These are phyloP conservation scores for Eimeria mitis DNA, from an alignment of 169 alveolate species.

Conservation along the genomic window DNA sequence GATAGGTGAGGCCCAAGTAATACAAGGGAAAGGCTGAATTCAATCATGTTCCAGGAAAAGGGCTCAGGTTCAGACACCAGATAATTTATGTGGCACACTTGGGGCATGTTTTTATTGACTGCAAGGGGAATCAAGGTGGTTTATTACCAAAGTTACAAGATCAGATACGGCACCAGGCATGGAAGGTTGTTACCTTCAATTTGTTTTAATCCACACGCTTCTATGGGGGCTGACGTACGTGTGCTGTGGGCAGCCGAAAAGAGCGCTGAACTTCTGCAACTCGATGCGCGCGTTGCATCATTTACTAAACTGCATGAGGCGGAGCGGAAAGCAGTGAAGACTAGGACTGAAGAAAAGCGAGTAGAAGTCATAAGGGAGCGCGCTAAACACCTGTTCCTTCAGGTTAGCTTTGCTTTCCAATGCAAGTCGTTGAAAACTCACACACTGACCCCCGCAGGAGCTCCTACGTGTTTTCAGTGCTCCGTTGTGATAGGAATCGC, in stretches of 20 bases:
- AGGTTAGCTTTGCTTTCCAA: not conserved
- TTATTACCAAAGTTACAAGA: not conserved
- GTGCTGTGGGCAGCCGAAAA: slow-evolving; percentile 37
- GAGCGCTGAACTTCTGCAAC: slow-evolving; percentile 59
- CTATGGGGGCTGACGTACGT: not conserved
- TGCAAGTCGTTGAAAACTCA: not conserved
- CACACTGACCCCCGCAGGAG: not conserved
- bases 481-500: not conserved
- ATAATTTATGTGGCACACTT: not conserved
- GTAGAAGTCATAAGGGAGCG: slow-evolving; percentile 67
- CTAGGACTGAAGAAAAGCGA: slow-evolving; percentile 42
- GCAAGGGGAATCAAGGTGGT: not conserved
- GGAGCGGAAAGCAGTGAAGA: slow-evolving; percentile 66
- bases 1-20: slow-evolving; percentile 20
- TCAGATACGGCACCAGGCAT: not conserved
- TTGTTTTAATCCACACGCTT: not conserved
- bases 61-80: not conserved
- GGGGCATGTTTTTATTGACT: not conserved
- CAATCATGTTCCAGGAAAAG: no score
- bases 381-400: slow-evolving; percentile 63
- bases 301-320: slow-evolving; percentile 46
- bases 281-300: slow-evolving; percentile 66
- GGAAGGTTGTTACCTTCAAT: not conserved
- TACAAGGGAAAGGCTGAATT: not conserved
- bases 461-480: not conserved